Evolutionary conservation across 306 rosid species (phyloP).

Genomic region (Lagenaria siceraria): DNA sequence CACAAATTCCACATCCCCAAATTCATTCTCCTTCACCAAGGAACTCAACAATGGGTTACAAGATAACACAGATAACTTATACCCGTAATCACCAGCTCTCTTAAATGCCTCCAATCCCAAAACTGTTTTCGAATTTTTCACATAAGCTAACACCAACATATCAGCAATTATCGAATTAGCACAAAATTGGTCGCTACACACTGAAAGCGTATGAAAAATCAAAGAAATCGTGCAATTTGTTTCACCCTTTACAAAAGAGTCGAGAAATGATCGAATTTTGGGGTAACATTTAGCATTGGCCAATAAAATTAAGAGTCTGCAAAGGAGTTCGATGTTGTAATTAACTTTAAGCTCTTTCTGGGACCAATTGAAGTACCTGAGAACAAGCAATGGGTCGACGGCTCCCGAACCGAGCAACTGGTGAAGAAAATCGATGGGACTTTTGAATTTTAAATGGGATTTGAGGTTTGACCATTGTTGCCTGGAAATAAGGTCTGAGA

Average conservation of each 20-base stretch:
- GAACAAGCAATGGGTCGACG: slow-evolving; percentile 37
- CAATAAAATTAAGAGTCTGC: slow-evolving; percentile 36
- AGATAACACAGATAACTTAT: slow-evolving; percentile 32
- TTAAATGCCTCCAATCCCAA: slow-evolving; percentile 43
- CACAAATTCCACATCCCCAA: slow-evolving; percentile 35
- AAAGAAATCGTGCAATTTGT: slow-evolving; percentile 30
- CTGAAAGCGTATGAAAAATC: slow-evolving; percentile 35
- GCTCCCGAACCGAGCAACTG: slow-evolving; percentile 33
- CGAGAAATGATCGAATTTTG: slow-evolving; percentile 40
- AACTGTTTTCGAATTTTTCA: slow-evolving; percentile 23
- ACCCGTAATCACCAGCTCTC: slow-evolving; percentile 53
- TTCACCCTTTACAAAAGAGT: slow-evolving; percentile 39
- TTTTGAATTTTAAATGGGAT: slow-evolving; percentile 27
- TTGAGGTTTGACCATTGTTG: slow-evolving; percentile 65
- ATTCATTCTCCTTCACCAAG: slow-evolving; percentile 41
- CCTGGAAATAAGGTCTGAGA: slow-evolving; percentile 50
- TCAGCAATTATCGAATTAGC: slow-evolving; percentile 36
- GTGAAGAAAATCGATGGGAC: slow-evolving; percentile 31
- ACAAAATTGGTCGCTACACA: slow-evolving; percentile 12
- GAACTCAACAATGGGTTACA: slow-evolving; percentile 56
- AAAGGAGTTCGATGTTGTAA: slow-evolving; percentile 34
- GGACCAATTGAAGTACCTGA: slow-evolving; percentile 64
- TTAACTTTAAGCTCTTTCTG: slow-evolving; percentile 32
- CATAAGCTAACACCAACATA: slow-evolving; percentile 54
- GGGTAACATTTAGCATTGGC: slow-evolving; percentile 41